These are phyloP conservation scores for Coix lacrymajobi DNA, from an alignment of 176 grass and related monocot species.

Conservation along the genomic window DNA sequence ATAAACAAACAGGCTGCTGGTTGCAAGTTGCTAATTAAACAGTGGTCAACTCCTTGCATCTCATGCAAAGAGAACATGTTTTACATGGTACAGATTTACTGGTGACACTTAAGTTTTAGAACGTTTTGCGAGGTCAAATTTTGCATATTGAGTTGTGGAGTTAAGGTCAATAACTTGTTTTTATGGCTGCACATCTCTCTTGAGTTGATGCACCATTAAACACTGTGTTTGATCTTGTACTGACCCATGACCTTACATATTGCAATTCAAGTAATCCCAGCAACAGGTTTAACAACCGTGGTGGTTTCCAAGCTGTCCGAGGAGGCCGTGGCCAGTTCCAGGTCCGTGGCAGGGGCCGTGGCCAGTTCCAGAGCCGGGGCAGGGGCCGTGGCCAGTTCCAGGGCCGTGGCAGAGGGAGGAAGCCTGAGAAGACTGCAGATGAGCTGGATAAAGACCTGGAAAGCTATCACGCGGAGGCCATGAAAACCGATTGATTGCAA, in stretches of 20 bases:
- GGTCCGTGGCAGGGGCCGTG: conserved; percentile 15
- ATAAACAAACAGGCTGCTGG: neutral
- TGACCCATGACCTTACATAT: neutral
- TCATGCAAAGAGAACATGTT: neutral
- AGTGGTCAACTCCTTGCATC: neutral
- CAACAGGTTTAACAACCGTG: conserved; percentile 36
- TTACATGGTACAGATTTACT: neutral
- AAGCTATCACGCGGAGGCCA: conserved; percentile 58
- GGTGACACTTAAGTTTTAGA: neutral
- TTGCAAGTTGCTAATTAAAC: neutral
- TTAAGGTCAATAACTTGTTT: neutral
- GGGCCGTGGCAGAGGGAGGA: conserved; percentile 45
- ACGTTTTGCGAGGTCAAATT: conserved; percentile 4
- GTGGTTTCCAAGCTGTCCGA: conserved; percentile 43
- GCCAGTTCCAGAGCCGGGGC: conserved; percentile 32
- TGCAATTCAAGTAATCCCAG: neutral
- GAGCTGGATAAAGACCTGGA: conserved; percentile 87
- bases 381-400: conserved; percentile 33
- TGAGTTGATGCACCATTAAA: neutral
- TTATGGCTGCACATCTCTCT: neutral
- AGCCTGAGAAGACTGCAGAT: conserved; percentile 60
- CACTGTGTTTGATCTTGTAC: neutral
- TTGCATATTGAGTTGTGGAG: conserved; percentile 6
- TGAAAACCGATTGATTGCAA: conserved; percentile 53
- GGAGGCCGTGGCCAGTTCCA: conserved; percentile 30